Evolutionary conservation across 2,329 filamentous ascomycete genomes (phyloP), one percentile per base, ranked within the genome.

Genomic region (Fusarium coffeatum): DNA sequence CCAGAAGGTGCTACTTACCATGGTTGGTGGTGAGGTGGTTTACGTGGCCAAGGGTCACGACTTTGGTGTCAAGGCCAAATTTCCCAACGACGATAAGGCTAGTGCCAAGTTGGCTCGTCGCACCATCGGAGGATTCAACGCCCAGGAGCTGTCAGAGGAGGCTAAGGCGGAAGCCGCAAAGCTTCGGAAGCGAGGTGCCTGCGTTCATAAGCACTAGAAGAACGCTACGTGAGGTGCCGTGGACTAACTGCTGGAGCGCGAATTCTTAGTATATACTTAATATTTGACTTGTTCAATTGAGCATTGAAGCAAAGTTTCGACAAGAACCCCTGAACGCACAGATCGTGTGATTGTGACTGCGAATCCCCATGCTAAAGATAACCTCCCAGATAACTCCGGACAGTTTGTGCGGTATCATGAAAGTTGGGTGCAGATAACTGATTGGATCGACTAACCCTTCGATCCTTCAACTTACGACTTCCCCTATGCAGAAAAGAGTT

Each of bases 11-110:
- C 46, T 76, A 25, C 63, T 76, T 7, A 76, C 73, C 18, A 74
- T 76, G 71, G 57, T 76, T 13, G 74, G 74, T 11, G 74, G 74
- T 4, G 72, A 74, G 32, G 69, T 76, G 3, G 47, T 76, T 3
- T 76, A 76, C 28, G 70, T 76, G 6, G 72, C 72, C 8, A 59
- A 76, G 2, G 74, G 71, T 3, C 61, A 70, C 1, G 51, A 73
- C 23, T 73, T 76, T 54, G 72, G 68, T 6, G 64, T 74, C 18
- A 47, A 66, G 47, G 49, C 72, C n/a, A 76, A 74, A 45, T 76
- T 73, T 27, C 72, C 74, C 16, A 76, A 76, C 48, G 32, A 72
- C 10, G 68, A 69, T 22, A 46, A 63, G 13, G 34, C 51, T 6
- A 69, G 60, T 41, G n/a, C 48, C 18, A 71, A 42, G 25, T 28